These are phyloP conservation scores for Fonsecaea multimorphosa DNA, from an alignment of 2,329 filamentous ascomycete species.

Conservation along the genomic window DNA sequence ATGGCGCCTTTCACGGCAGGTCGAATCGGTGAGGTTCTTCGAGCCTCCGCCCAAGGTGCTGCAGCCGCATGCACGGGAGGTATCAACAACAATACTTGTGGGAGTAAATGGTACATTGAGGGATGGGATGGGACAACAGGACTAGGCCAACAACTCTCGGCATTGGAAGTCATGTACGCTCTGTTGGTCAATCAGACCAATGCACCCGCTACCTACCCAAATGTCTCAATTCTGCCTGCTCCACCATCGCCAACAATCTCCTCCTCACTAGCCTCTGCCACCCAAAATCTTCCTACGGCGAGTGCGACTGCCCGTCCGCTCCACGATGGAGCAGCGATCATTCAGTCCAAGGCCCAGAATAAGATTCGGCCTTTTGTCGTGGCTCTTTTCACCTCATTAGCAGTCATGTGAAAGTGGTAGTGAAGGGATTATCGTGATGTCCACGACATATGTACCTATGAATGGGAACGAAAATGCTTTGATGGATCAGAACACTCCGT, in stretches of 20 bases:
- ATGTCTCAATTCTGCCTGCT: slow-evolving; percentile 26
- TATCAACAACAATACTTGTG: slow-evolving; percentile 63
- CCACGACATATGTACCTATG: background rate
- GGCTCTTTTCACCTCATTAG: slow-evolving; percentile 19
- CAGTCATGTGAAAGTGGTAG: slow-evolving; percentile 2
- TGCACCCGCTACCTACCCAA: slow-evolving; percentile 30
- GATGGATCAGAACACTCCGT: background rate
- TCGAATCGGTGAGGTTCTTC: slow-evolving; percentile 63
- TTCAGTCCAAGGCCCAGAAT: slow-evolving; percentile 18
- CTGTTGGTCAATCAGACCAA: slow-evolving; percentile 39
- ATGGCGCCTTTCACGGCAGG: slow-evolving; percentile 65
- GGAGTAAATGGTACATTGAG: slow-evolving; percentile 66
- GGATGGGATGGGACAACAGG: slow-evolving; percentile 64
- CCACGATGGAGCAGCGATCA: slow-evolving; percentile 24
- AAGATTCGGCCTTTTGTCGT: slow-evolving; percentile 25
- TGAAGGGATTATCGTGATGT: background rate
- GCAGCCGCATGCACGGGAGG: slow-evolving; percentile 68
- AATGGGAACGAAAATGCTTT: background rate
- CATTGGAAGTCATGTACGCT: slow-evolving; percentile 61
- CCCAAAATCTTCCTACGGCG: slow-evolving; percentile 16
- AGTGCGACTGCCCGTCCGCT: slow-evolving; percentile 29
- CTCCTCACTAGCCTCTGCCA: slow-evolving; percentile 28
- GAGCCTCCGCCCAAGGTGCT: slow-evolving; percentile 62
- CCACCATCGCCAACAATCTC: slow-evolving; percentile 20
- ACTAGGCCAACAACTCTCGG: slow-evolving; percentile 73